Evolutionary conservation across 2,329 filamentous ascomycete genomes (phyloP), one percentile per base, ranked within the genome.

Genomic region (Penicillium sp.): DNA sequence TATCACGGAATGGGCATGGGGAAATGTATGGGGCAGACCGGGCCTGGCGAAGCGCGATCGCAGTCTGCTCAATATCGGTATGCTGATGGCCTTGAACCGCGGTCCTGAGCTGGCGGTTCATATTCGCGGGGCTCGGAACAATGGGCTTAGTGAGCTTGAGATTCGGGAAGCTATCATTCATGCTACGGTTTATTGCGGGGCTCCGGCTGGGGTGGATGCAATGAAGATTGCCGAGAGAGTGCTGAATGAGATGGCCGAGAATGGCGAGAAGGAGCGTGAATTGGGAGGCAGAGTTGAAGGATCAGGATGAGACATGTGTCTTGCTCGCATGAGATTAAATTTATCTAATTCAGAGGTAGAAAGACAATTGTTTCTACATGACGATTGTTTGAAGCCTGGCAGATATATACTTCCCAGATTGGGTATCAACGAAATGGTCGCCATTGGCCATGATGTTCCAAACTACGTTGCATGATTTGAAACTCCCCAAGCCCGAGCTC

Each of bases 1-100:
- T 34, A 79, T 85, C 1, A 86, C 84, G 0, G 84, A 86, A 69
- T 81, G 77, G 65, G 82, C 81, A 71, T 87, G 84, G 85, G 84
- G 84, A 13, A 78, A 78, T 53, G 79, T 81, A 24, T 88, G 85
- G 85, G 81, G 81, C 3, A 79, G 85, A 7, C 83, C 83, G 0
- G 85, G 84, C 0, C 77, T 87, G 8, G 78, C 81, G 33, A 77
- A 79, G 53, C 84, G 86, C 66, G 80, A 83, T 59, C 78, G 85
- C 43, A 82, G 78, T 48, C 74, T 87, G 49, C 71, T 87, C 48
- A 86, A 86, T 65, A 82, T 87, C 44, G 83, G 79, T 44, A 86
- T 87, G 80, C 73, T 87, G 42, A 82, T 81, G 66, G 82, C 82
- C 3, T 74, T 85, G 56, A 86, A 86, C 61, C 75, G 81, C 5